These are phyloP conservation scores for Aspergillus unguis DNA, from an alignment of 2,329 filamentous ascomycete species.

Conservation along the genomic window DNA sequence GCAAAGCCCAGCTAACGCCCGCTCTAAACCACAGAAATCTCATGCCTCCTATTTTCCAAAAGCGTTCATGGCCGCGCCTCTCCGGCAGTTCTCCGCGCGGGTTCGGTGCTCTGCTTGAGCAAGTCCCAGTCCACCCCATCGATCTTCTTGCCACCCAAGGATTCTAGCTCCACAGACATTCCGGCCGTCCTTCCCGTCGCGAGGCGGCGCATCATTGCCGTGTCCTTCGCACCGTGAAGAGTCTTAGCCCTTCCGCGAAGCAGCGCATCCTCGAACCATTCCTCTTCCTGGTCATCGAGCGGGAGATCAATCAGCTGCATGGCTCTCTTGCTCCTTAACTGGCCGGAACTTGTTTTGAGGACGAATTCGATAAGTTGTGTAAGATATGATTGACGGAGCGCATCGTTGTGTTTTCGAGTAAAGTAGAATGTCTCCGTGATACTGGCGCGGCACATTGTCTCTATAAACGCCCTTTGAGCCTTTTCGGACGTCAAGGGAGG, in stretches of 20 bases:
- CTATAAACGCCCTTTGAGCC: constrained; percentile 65
- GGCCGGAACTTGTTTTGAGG: constrained; percentile 42
- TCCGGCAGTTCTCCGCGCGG: constrained; percentile 20
- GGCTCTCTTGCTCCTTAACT: constrained; percentile 52
- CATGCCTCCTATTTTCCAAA: constrained; percentile 10
- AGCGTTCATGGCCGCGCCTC: constrained; percentile 1
- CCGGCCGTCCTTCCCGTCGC: constrained; percentile 56
- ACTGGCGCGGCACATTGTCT: constrained; percentile 63
- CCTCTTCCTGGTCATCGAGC: constrained; percentile 67
- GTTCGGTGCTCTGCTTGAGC: constrained; percentile 37
- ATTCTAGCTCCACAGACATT: constrained; percentile 33
- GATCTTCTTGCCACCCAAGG: constrained; percentile 44
- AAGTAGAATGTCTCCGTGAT: constrained; percentile 73
- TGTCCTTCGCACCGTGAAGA: constrained; percentile 66
- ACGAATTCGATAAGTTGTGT: constrained; percentile 62
- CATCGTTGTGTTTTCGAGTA: constrained; percentile 61
- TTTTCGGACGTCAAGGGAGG: constrained; percentile 65
- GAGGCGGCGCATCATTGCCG: constrained; percentile 69
- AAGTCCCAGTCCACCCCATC: constrained; percentile 54
- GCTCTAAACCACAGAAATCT: constrained; percentile 15
- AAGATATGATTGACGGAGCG: constrained; percentile 63
- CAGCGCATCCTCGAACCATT: constrained; percentile 70
- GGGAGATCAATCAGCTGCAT: constrained; percentile 71
- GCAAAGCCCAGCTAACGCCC: constrained; percentile 18
- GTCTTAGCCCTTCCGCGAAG: constrained; percentile 62